Conservation (phyloP, 2,329 filamentous ascomycete genomes). For the Leptographium galeiforme region DNA sequence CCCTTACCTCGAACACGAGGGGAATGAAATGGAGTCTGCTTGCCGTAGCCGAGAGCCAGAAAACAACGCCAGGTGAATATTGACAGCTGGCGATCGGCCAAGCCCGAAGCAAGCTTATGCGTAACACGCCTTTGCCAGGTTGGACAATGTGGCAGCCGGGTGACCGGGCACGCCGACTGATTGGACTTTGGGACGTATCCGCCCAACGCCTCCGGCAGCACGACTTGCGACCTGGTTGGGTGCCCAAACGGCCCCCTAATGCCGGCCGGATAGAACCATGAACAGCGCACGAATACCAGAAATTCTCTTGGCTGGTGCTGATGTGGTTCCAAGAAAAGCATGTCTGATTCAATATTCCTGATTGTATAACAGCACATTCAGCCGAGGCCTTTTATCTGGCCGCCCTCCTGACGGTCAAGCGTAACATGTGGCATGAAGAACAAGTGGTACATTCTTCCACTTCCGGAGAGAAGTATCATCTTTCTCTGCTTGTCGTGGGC, state of each 20-base stretch:
- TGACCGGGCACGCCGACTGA: not conserved
- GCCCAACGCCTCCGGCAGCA: not conserved
- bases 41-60: not conserved
- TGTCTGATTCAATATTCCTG: not conserved
- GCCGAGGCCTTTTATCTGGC: not conserved
- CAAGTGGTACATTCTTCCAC: too few species aligned
- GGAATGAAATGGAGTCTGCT: too few species aligned
- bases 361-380: not conserved
- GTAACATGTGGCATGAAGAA: too few species aligned
- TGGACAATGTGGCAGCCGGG: not conserved
- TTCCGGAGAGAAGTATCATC: too few species aligned
- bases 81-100: conserved; percentile 6
- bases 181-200: too few species aligned
- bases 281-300: not conserved
- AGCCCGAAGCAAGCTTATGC: not conserved
- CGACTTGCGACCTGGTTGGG: not conserved
- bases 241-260: not conserved
- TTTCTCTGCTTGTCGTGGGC: too few species aligned
- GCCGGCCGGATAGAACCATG: not conserved
- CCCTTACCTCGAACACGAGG: too few species aligned
- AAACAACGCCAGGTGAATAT: not conserved
- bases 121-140: not conserved
- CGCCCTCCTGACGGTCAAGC: not conserved
- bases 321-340: not conserved
- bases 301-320: not conserved